Conservation (phyloP, 768 basidiomycete species). For the Butyriboletus loyo region DNA sequence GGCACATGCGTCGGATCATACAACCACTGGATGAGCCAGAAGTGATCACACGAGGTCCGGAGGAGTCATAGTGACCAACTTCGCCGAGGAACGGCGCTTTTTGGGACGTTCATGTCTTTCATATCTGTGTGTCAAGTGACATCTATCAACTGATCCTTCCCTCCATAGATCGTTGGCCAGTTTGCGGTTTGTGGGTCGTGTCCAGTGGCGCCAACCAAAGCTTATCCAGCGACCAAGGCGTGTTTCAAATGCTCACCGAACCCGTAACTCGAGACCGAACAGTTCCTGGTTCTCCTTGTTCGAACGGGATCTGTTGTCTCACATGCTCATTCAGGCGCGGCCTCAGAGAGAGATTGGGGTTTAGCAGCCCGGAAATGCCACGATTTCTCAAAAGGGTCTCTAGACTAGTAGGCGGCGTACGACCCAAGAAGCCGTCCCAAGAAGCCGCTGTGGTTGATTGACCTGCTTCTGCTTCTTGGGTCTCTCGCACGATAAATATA, state of each 20-base stretch:
- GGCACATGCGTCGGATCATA: neutral
- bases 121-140: conserved; percentile 18
- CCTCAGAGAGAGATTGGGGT: neutral
- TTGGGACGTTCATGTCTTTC: conserved; percentile 4
- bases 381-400: neutral
- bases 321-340: neutral
- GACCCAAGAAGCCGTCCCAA: neutral
- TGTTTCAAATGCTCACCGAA: too few species aligned
- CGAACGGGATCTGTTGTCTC: too few species aligned
- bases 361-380: neutral
- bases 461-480: neutral
- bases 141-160: neutral
- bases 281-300: too few species aligned
- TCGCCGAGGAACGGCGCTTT: neutral
- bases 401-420: neutral
- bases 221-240: too few species aligned
- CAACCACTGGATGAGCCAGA: neutral
- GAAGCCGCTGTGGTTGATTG: neutral
- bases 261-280: too few species aligned
- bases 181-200: neutral
- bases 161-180: neutral
- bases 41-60: conserved; percentile 3
- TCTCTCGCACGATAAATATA: neutral
- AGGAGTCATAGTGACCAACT: conserved; percentile 1
- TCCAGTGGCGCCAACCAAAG: neutral